Evolutionary conservation across 2,329 filamentous ascomycete genomes (phyloP).

Genomic region (Monosporascus sp.): DNA sequence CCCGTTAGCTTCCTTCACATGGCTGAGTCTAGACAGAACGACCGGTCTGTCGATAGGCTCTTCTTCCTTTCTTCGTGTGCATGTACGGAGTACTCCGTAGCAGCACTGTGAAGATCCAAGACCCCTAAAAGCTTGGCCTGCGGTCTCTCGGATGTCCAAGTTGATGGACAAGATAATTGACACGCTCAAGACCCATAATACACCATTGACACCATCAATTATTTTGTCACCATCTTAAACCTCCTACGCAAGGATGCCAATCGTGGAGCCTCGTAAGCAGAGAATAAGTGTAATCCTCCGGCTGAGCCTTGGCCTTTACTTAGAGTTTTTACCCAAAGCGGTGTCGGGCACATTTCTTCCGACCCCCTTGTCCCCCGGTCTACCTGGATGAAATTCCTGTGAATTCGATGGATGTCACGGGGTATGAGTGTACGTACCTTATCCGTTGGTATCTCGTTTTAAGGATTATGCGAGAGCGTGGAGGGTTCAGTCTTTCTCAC

Average conservation of each 20-base stretch:
- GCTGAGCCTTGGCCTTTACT: background rate
- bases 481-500: no score
- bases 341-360: background rate
- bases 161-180: no score
- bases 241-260: no score
- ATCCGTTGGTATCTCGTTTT: background rate
- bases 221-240: no score
- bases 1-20: background rate
- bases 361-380: background rate
- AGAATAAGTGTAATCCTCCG: background rate
- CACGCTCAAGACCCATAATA: no score
- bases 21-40: background rate
- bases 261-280: no score
- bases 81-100: background rate
- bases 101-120: no score
- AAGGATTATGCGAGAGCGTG: background rate
- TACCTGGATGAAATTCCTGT: background rate
- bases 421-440: background rate
- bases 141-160: no score
- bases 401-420: no score
- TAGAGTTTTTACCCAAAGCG: background rate
- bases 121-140: no score
- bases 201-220: no score
- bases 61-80: background rate
- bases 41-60: background rate